These are phyloP conservation scores for Fusarium brevicatenulatum DNA, from an alignment of 2,329 filamentous ascomycete species.

Conservation along the genomic window DNA sequence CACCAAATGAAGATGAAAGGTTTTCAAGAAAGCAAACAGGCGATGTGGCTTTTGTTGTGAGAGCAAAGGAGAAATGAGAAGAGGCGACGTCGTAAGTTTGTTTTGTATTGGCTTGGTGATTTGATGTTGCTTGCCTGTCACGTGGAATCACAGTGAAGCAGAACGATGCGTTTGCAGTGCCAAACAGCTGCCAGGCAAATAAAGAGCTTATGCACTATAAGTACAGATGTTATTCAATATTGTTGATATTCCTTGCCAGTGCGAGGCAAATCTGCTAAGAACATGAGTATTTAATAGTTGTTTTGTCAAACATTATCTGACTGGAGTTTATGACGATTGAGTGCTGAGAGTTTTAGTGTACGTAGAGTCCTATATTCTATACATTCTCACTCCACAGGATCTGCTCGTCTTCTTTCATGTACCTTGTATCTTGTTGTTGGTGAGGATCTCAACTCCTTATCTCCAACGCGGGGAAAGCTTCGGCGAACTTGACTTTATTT, in stretches of 20 bases:
- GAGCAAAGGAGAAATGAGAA: not conserved
- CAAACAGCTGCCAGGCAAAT: not conserved
- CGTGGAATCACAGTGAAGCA: not conserved
- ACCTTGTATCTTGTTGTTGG: no score
- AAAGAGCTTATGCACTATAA: rapidly evolving
- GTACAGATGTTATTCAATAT: not conserved
- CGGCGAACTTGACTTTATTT: not conserved
- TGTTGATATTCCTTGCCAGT: not conserved
- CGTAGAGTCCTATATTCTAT: no score
- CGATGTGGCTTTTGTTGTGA: not conserved
- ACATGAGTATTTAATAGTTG: no score
- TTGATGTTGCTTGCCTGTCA: not conserved
- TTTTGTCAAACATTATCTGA: no score
- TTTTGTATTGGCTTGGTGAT: not conserved
- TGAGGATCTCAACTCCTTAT: no score
- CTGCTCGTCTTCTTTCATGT: no score
- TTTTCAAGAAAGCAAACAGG: not conserved
- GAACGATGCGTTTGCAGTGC: not conserved
- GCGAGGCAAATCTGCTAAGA: not conserved
- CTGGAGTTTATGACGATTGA: no score
- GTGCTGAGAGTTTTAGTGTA: no score
- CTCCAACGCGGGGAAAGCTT: not conserved
- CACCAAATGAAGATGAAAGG: no score
- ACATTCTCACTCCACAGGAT: no score
- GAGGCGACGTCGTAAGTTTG: not conserved